A percentile compares a stretch with the other conserved stretches of the same genome.
Evolutionary conservation across 331 rosid species (phyloP).

Genomic region (Rhamnella rubrinervis): DNA sequence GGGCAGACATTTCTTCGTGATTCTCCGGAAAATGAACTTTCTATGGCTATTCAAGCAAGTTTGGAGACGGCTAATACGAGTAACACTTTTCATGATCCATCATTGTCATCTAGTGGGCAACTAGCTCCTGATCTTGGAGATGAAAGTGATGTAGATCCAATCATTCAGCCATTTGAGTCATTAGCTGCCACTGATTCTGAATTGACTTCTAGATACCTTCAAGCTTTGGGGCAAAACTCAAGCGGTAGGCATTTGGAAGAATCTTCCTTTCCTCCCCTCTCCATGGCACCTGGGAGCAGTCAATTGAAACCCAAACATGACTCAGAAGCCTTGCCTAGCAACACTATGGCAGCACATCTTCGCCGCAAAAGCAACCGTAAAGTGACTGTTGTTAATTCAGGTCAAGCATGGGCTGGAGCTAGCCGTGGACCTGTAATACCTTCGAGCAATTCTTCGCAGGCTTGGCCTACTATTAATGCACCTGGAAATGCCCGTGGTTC

Average conservation of each 20-base stretch:
- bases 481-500: constrained; percentile 41
- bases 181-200: constrained; percentile 50
- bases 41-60: constrained; percentile 85
- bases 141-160: constrained; percentile 47
- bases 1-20: constrained; percentile 65
- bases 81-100: constrained; percentile 32
- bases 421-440: constrained; percentile 44
- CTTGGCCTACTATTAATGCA: constrained; percentile 46
- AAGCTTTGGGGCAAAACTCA: constrained; percentile 75
- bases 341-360: constrained; percentile 84
- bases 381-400: constrained; percentile 50
- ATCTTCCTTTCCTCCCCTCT: constrained; percentile 90
- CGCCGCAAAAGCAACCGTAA: constrained; percentile 54
- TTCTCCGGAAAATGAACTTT: constrained; percentile 65
- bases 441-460: constrained; percentile 40
- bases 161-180: constrained; percentile 62
- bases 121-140: constrained; percentile 41
- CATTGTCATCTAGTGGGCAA: constrained; percentile 49
- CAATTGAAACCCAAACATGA: constrained; percentile 55
- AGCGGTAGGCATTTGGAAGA: constrained; percentile 48
- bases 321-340: constrained; percentile 54
- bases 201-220: constrained; percentile 70
- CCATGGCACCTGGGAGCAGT: constrained; percentile 47
- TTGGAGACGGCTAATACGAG: constrained; percentile 66
- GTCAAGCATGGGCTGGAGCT: constrained; percentile 77